Conservation (phyloP, 2,329 filamentous ascomycete species). For the Botryotinia convoluta region DNA sequence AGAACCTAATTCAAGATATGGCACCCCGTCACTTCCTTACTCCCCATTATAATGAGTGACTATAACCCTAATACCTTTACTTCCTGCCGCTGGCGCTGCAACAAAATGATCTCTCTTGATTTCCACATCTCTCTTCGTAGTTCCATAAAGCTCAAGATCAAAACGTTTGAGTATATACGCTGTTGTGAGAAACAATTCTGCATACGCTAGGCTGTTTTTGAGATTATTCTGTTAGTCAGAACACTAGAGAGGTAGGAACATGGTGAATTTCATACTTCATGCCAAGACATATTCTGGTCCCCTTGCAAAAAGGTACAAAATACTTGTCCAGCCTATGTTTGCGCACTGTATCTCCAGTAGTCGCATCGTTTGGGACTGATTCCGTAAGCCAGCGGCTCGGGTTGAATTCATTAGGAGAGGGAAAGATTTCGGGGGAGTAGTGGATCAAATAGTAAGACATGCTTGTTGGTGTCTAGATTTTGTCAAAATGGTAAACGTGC, state of each 20-base stretch:
- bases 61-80: constrained; percentile 14
- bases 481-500: background rate
- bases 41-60: background rate
- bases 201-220: constrained; percentile 15
- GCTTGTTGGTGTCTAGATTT: constrained; percentile 14
- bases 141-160: constrained; percentile 11
- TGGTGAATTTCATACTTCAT: background rate
- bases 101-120: constrained; percentile 7
- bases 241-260: background rate
- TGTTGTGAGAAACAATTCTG: constrained; percentile 14
- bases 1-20: background rate
- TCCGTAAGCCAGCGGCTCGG: constrained; percentile 10
- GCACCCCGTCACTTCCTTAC: background rate
- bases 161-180: constrained; percentile 4
- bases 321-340: constrained; percentile 10
- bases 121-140: constrained; percentile 6
- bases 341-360: background rate
- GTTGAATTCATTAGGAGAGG: constrained; percentile 11
- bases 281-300: constrained; percentile 5
- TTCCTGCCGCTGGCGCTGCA: background rate
- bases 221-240: background rate
- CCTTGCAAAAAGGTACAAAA: constrained; percentile 13
- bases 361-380: background rate
- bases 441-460: constrained; percentile 16
- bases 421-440: constrained; percentile 4